Conservation (phyloP, 495 filamentous ascomycete genomes). For the Xylaria nigripes region DNA sequence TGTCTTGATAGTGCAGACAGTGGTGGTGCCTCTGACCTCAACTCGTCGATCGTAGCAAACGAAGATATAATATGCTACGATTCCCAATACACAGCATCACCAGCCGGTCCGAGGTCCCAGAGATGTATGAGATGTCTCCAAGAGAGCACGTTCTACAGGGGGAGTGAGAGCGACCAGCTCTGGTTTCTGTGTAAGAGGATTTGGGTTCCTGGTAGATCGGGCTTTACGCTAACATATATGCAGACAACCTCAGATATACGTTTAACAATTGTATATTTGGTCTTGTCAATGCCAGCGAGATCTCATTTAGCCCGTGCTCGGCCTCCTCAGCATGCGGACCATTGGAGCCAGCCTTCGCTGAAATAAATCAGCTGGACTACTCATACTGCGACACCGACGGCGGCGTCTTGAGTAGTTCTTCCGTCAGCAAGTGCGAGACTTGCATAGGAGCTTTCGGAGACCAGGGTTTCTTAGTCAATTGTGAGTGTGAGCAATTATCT, state of each 20-base stretch:
- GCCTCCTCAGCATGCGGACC: constrained; percentile 35
- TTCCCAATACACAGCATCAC: constrained; percentile 24
- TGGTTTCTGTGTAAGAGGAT: constrained; percentile 44
- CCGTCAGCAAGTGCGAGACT: constrained; percentile 27
- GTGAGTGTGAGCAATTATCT: constrained; percentile 15
- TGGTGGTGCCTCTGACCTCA: constrained; percentile 34
- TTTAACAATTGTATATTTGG: constrained; percentile 39
- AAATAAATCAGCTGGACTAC: constrained; percentile 27
- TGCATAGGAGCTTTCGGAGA: constrained; percentile 33
- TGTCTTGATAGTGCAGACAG: constrained; percentile 34
- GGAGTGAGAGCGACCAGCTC: constrained; percentile 38
- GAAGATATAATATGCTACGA: constrained; percentile 42
- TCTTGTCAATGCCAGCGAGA: constrained; percentile 34
- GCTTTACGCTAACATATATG: constrained; percentile 13
- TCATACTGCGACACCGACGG: constrained; percentile 33
- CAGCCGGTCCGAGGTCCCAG: constrained; percentile 37
- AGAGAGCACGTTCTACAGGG: constrained; percentile 37
- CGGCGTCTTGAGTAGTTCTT: constrained; percentile 19
- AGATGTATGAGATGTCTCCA: constrained; percentile 45
- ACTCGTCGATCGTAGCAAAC: constrained; percentile 35
- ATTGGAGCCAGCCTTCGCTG: constrained; percentile 24
- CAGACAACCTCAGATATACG: constrained; percentile 41
- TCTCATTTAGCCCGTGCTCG: constrained; percentile 34
- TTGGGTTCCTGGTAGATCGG: not conserved
- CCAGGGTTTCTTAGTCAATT: constrained; percentile 35